Base-by-base conservation (phyloP, 139 green algal species). In the Micractinium sp. region DNA sequence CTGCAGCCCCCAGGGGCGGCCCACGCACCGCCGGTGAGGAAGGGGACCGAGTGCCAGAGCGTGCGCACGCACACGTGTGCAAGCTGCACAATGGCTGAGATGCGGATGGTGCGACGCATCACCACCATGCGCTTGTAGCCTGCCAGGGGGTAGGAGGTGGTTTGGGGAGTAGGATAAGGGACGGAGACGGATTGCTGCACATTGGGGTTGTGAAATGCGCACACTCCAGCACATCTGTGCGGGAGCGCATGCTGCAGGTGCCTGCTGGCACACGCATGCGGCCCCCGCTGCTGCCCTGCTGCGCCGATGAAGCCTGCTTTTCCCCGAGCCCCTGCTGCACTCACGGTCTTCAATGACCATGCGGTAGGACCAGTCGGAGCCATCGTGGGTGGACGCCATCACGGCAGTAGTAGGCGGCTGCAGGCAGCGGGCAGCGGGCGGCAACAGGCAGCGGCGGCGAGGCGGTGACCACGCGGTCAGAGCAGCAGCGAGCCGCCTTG, bases 271-370 rank as follows among this genome's bases (percentile, higher is more conserved):
- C n/a, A n/a, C n/a, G n/a, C n/a, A n/a, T n/a, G n/a, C n/a, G n/a
- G n/a, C n/a, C n/a, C n/a, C n/a, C n/a, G n/a, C 47, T 56, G 47
- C 47, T 5, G 47, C 47, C 47, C 47, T 56, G 47, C 47, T 56
- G 47, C n/a, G n/a, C 47, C 47, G 14, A 18, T 9, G 2, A 56
- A 12, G 23, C 27, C 25, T 33, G 25, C 20, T 0, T 35, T 14
- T n/a, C 9, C n/a, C 4, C 1, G 20, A 83, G 0, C 18, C 47
- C 47, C 47, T 56, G 47, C 47, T 56, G 12, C 12, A 86, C 86
- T 90, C 39, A 90, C 86, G 78, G 38, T 90, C 86, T 67, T 90
- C 86, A 14, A 90, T 90, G 15, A 90, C 74, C 86, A 86, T 86
- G 15, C 86, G 56, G 63, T 80, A 90, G 31, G 27, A 71, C 61